These are phyloP conservation scores for Candida sp. DNA, from an alignment of 1,139 yeast species.

Conservation along the genomic window DNA sequence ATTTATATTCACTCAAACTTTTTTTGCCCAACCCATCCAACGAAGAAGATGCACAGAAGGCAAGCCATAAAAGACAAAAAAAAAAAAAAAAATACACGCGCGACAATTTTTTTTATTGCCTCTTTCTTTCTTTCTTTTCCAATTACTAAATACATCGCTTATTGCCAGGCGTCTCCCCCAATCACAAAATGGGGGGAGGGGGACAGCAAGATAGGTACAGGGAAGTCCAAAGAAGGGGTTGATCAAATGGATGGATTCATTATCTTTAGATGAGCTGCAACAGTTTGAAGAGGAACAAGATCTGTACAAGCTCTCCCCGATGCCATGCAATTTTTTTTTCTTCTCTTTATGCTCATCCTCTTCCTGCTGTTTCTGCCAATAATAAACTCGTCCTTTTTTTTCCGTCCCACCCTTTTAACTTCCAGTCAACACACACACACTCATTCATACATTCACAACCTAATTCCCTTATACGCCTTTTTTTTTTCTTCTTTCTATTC, in stretches of 20 bases:
- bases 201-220: too few relatives aligned
- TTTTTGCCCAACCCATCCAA: background rate
- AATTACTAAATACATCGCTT: too few relatives aligned
- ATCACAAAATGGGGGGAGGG: background rate
- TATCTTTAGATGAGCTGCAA: background rate
- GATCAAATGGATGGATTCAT: background rate
- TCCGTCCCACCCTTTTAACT: background rate
- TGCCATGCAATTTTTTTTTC: background rate
- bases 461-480: too few relatives aligned
- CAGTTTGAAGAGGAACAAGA: too few relatives aligned
- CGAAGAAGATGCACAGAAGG: background rate
- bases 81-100: background rate
- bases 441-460: background rate
- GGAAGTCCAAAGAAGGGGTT: too few relatives aligned
- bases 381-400: background rate
- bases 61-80: background rate
- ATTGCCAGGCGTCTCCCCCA: too few relatives aligned
- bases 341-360: background rate
- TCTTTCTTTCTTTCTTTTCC: background rate
- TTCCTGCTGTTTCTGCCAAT: background rate
- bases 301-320: background rate
- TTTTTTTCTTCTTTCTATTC: too few relatives aligned
- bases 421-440: background rate
- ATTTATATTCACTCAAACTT: constrained; percentile 3
- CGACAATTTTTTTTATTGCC: background rate